Evolutionary conservation across 345 rosid species (phyloP).

Genomic region (Hibiscus syriacus): DNA sequence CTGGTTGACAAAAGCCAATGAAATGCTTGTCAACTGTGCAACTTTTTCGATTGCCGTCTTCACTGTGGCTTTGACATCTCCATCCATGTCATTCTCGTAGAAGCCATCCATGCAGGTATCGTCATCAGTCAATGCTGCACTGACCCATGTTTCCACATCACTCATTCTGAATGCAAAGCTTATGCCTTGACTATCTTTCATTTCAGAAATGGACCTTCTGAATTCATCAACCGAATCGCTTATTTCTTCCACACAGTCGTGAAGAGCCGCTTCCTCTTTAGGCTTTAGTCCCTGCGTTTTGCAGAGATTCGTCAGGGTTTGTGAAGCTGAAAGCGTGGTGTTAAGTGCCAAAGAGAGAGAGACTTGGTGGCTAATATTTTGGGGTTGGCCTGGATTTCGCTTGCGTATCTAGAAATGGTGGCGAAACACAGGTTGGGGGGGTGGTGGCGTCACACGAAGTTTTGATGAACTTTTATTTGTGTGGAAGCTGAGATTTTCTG

Average conservation of each 20-base stretch:
- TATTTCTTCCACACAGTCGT: constrained; percentile 44
- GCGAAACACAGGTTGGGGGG: constrained; percentile 28
- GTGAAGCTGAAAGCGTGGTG: constrained; percentile 24
- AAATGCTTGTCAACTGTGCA: constrained; percentile 2
- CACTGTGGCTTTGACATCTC: neutral
- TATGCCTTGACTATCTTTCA: constrained; percentile 6
- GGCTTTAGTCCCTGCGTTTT: constrained; percentile 16
- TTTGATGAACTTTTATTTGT: constrained; percentile 27
- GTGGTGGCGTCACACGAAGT: constrained; percentile 30
- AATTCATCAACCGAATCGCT: constrained; percentile 45
- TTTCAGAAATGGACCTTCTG: constrained; percentile 35
- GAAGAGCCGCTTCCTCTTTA: constrained; percentile 28
- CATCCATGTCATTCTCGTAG: neutral
- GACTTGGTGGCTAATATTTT: constrained; percentile 28
- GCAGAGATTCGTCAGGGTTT: constrained; percentile 22
- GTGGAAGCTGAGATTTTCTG: constrained; percentile 12
- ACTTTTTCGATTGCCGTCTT: neutral
- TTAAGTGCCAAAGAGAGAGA: constrained; percentile 33
- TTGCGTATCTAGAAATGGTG: constrained; percentile 28
- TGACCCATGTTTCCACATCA: constrained; percentile 41
- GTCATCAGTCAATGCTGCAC: constrained; percentile 35
- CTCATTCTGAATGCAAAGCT: constrained; percentile 17
- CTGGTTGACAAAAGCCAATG: constrained; percentile 2
- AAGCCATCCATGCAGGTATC: constrained; percentile 33
- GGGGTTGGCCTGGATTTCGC: constrained; percentile 18